Base-by-base conservation (phyloP, 2,329 filamentous ascomycete genomes). In the Colletotrichum musae region DNA sequence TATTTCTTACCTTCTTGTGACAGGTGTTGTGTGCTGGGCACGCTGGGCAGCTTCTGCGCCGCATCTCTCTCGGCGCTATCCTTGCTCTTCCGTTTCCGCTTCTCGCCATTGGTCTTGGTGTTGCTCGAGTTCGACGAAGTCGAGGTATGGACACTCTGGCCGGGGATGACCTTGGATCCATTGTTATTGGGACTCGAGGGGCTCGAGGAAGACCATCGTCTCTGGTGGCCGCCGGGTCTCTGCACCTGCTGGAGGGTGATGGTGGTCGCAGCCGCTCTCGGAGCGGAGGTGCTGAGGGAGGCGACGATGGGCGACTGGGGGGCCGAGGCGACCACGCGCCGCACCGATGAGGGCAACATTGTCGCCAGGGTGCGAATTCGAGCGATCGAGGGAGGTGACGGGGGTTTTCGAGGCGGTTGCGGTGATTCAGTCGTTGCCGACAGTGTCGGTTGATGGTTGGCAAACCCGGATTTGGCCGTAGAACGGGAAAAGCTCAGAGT, bases 21-120 rank as follows among this genome's bases (percentile, higher is more conserved):
- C 73, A 95, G 86, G 81, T 94, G 89, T 72, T 92, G 88, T 57
- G 93, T 94, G 78, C 88, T 92, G 64, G 92, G 92, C 51, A 95
- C 93, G 78, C 89, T 91, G 47, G 93, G 93, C 67, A 94, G 84
- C 73, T 89, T 89, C 72, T 87, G 81, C 53, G 82, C 79, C 66
- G 84, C 82, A 70, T 85, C 83, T 65, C 76, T 77, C 16, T 81
- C 80, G 16, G 82, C 78, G 65, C 78, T 77, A 67, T 87, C 86
- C 78, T 89, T 91, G 71, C 80, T 80, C 81, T 89, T 91, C 76
- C 86, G 86, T 79, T 86, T 90, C 75, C 86, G 81, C 82, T 88
- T 89, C 73, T 88, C 86, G 71, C 81, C 79, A 64, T 77, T 74
- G 24, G 82, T 72, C 78, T 85, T 84, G 80, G 82, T 78, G 72